Conservation (phyloP, 2,329 filamentous ascomycete species). For the Pseudogymnoascus sp. region DNA sequence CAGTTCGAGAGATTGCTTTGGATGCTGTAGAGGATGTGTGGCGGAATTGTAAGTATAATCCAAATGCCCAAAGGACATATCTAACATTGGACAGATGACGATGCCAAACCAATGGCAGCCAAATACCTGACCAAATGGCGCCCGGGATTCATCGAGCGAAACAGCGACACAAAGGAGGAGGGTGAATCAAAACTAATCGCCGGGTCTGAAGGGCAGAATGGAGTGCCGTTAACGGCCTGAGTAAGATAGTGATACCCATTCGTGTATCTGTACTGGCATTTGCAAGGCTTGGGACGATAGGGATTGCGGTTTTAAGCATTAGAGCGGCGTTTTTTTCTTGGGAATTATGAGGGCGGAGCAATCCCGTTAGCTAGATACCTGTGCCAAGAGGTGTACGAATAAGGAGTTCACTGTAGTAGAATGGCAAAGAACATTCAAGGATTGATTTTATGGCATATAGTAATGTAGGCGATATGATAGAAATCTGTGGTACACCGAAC, state of each 20-base stretch:
- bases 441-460: not conserved
- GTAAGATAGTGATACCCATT: not conserved
- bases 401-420: not conserved
- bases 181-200: not conserved
- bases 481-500: not conserved
- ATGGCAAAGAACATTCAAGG: not conserved
- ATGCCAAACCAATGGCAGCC: slow-evolving; percentile 51
- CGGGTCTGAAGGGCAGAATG: not conserved
- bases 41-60: slow-evolving; percentile 49
- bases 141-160: slow-evolving; percentile 31
- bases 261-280: slow-evolving; percentile 2
- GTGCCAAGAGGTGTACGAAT: slow-evolving; percentile 1
- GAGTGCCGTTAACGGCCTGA: not conserved
- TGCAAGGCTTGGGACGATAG: not conserved
- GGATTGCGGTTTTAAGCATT: not conserved
- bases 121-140: slow-evolving; percentile 57
- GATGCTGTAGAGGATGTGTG: slow-evolving; percentile 60
- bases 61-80: slow-evolving; percentile 7
- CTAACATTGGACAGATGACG: slow-evolving; percentile 42
- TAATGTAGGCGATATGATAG: not conserved
- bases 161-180: not conserved
- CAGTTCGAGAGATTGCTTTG: slow-evolving; percentile 53
- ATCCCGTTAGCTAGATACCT: slow-evolving; percentile 7
- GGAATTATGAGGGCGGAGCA: not conserved
- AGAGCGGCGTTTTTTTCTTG: not conserved